Percentiles rank a stretch among this genome's conserved stretches.
Conservation (phyloP, 306 rosid genomes). For the Castanea mollissima region DNA sequence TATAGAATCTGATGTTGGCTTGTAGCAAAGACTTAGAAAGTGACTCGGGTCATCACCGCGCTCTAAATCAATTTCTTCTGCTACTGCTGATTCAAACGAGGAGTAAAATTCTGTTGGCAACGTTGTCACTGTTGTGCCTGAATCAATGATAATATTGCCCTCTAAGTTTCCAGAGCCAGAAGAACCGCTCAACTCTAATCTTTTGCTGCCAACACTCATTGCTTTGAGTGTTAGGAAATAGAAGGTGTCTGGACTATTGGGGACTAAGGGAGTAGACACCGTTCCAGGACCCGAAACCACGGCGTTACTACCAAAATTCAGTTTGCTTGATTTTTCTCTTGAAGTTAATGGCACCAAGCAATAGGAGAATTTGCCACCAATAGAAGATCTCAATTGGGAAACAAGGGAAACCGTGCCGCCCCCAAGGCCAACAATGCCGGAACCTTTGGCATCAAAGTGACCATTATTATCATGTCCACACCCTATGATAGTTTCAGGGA, state of each 20-base stretch:
- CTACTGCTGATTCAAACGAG: too few relatives aligned
- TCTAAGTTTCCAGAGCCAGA: not conserved
- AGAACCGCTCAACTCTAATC: not conserved
- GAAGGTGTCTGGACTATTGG: not conserved
- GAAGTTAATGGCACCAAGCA: slow-evolving; percentile 40
- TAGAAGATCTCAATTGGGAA: slow-evolving; percentile 30
- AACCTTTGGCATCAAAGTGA: not conserved
- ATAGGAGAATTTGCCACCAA: slow-evolving; percentile 42
- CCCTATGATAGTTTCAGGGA: slow-evolving; percentile 38
- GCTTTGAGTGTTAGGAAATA: slow-evolving; percentile 26
- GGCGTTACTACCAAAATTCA: slow-evolving; percentile 21
- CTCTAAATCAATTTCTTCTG: not conserved
- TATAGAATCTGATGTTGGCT: not conserved
- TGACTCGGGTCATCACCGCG: not conserved
- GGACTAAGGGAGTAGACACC: slow-evolving; percentile 27
- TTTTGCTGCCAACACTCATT: slow-evolving; percentile 18
- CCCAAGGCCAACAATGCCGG: slow-evolving; percentile 64
- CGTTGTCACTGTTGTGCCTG: too few relatives aligned
- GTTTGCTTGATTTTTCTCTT: not conserved
- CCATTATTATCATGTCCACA: slow-evolving; percentile 39
- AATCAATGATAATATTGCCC: slow-evolving; percentile 10
- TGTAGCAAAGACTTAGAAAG: slow-evolving; percentile 23
- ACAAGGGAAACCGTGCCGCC: slow-evolving; percentile 32
- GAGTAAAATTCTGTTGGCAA: too few relatives aligned
- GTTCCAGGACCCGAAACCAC: not conserved